phyloP scores from a whole-genome alignment of 768 basidiomycete genomes.

The Suillus paluster region DNA sequence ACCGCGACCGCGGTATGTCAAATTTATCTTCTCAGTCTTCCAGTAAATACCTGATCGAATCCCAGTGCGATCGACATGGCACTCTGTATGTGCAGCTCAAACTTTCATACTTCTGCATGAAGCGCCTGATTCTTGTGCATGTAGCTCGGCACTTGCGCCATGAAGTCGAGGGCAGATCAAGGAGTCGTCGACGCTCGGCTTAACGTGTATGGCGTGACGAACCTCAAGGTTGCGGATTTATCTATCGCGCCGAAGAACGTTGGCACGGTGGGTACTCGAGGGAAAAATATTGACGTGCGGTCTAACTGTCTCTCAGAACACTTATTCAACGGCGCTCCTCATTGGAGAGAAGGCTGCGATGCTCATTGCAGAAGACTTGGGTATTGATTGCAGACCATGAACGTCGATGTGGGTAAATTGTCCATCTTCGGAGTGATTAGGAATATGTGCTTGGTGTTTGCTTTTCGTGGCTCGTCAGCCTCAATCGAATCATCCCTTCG shows the following conservation, averaged over 20 bases:
- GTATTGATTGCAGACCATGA: conserved; percentile 21
- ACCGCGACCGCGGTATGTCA: conserved; percentile 36
- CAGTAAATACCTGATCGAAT: not conserved
- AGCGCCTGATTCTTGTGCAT: conserved; percentile 23
- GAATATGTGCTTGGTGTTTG: too few species aligned
- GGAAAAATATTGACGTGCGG: not conserved
- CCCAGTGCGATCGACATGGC: conserved; percentile 49
- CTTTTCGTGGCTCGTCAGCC: too few species aligned
- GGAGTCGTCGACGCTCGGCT: conserved; percentile 66
- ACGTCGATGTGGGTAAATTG: not conserved
- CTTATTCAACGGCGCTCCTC: conserved; percentile 42
- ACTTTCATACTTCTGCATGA: not conserved
- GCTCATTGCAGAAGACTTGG: conserved; percentile 57
- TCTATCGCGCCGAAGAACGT: conserved; percentile 43
- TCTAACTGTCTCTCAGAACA: conserved; percentile 29
- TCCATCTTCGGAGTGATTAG: too few species aligned
- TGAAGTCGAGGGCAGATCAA: conserved; percentile 60
- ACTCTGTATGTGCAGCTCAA: conserved; percentile 39
- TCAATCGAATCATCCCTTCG: too few species aligned
- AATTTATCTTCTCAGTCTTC: too few species aligned
- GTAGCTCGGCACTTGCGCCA: conserved; percentile 68
- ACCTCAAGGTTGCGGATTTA: conserved; percentile 63
- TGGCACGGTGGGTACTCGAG: conserved; percentile 24
- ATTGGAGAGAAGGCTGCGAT: conserved; percentile 62
- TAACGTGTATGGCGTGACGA: conserved; percentile 63